These are phyloP conservation scores for Xylaria grammica DNA, from an alignment of 495 filamentous ascomycete species.

Conservation along the genomic window DNA sequence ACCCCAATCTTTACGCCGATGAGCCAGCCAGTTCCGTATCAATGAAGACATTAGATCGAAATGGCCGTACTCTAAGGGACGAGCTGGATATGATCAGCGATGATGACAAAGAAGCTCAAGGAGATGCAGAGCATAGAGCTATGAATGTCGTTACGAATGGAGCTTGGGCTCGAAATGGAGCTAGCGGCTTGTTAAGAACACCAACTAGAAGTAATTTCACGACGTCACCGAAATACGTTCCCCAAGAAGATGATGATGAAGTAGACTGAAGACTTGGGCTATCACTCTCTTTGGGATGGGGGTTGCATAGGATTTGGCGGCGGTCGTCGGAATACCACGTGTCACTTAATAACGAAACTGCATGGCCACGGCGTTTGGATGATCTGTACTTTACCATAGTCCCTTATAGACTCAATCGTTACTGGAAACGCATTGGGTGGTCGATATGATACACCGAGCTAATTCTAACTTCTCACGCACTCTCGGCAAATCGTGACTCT, in stretches of 20 bases:
- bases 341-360: slow-evolving; percentile 11
- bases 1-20: slow-evolving; percentile 54
- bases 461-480: neutral
- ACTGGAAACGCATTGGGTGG: neutral
- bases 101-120: slow-evolving; percentile 33
- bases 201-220: slow-evolving; percentile 13
- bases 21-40: slow-evolving; percentile 43
- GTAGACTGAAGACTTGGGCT: slow-evolving; percentile 14
- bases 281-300: neutral
- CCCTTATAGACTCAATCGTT: neutral
- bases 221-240: slow-evolving; percentile 10
- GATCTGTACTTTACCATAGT: slow-evolving; percentile 9
- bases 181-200: slow-evolving; percentile 40
- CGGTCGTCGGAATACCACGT: slow-evolving; percentile 1
- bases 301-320: slow-evolving; percentile 1
- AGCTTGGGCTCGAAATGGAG: slow-evolving; percentile 39
- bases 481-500: neutral
- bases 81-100: slow-evolving; percentile 36
- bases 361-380: slow-evolving; percentile 16
- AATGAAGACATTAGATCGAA: slow-evolving; percentile 46
- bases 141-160: slow-evolving; percentile 52
- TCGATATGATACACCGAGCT: neutral
- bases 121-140: slow-evolving; percentile 45
- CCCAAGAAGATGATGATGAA: slow-evolving; percentile 26
- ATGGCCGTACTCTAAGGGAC: slow-evolving; percentile 32